Conservation (phyloP, 768 basidiomycete genomes). For the Cantharellus cinnabarinus region DNA sequence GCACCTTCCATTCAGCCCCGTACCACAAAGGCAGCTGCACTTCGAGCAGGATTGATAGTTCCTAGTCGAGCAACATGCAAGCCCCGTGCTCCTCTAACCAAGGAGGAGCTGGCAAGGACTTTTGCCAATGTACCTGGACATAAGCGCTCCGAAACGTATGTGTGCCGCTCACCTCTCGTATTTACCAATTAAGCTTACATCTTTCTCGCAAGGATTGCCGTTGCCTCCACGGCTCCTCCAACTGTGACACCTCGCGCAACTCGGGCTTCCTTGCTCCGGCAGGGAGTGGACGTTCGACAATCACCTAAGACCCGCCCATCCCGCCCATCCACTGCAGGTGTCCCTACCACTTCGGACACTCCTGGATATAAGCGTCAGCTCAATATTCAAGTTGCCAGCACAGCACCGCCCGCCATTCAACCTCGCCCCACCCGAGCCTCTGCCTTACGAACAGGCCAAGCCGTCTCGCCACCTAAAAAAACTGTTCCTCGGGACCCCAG, state of each 20-base stretch:
- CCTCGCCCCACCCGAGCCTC: conserved; percentile 63
- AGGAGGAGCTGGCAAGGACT: conserved; percentile 5
- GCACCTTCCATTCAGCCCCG: conserved; percentile 8
- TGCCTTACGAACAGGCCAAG: conserved; percentile 40
- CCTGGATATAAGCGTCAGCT: conserved; percentile 11
- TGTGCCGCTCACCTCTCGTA: background rate
- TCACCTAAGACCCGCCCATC: background rate
- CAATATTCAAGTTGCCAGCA: conserved; percentile 10
- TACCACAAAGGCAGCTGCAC: conserved; percentile 9
- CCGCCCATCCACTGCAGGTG: background rate
- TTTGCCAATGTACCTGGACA: conserved; percentile 9
- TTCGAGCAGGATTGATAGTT: conserved; percentile 6
- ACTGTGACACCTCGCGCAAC: conserved; percentile 5
- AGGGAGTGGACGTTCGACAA: conserved; percentile 1
- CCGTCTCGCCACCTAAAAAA: conserved; percentile 33
- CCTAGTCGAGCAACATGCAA: background rate
- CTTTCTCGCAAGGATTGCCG: background rate
- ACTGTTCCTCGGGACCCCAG: background rate
- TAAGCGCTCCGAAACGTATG: conserved; percentile 2
- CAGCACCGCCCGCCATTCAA: conserved; percentile 38
- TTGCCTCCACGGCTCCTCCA: conserved; percentile 6
- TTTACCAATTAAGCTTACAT: background rate
- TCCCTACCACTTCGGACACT: conserved; percentile 4
- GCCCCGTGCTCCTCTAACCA: conserved; percentile 1
- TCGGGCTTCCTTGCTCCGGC: conserved; percentile 5